These are phyloP conservation scores for Cladosporium sphaerospermum DNA, from an alignment of 2,329 filamentous ascomycete genomes.

Conservation along the genomic window DNA sequence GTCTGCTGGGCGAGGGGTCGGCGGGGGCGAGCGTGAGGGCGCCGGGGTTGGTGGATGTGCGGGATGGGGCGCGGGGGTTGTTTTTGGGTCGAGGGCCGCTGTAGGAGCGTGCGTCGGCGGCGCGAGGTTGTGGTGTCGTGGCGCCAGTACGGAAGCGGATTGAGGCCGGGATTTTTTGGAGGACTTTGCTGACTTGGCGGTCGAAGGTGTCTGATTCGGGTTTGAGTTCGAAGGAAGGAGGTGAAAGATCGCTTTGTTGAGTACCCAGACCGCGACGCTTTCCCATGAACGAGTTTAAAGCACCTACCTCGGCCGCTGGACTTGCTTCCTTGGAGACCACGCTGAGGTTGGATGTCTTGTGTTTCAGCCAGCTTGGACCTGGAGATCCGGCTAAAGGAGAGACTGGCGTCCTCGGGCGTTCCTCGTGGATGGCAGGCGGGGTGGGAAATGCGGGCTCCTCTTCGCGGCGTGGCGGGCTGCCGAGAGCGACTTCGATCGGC, in stretches of 20 bases:
- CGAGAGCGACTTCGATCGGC: slow-evolving; percentile 8
- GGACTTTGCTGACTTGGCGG: slow-evolving; percentile 40
- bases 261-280: slow-evolving; percentile 1
- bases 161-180: slow-evolving; percentile 46
- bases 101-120: slow-evolving; percentile 16
- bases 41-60: slow-evolving; percentile 2
- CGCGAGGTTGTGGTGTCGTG: slow-evolving; percentile 17
- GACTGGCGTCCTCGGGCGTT: slow-evolving; percentile 6
- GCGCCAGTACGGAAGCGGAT: slow-evolving; percentile 63
- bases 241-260: not conserved
- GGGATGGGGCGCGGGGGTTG: slow-evolving; percentile 11
- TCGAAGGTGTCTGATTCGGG: slow-evolving; percentile 37
- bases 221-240: not conserved
- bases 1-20: slow-evolving; percentile 29
- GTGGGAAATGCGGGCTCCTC: slow-evolving; percentile 1
- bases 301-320: not conserved
- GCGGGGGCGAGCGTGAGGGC: slow-evolving; percentile 29
- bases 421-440: slow-evolving; percentile 5
- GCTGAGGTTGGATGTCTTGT: slow-evolving; percentile 8
- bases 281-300: slow-evolving; percentile 7
- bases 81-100: slow-evolving; percentile 17
- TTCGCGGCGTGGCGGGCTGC: not conserved
- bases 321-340: not conserved
- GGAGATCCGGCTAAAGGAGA: not conserved
- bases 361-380: not conserved